phyloP scores from a whole-genome alignment of 1,139 yeast genomes.

The Sporopachydermia cereana region DNA sequence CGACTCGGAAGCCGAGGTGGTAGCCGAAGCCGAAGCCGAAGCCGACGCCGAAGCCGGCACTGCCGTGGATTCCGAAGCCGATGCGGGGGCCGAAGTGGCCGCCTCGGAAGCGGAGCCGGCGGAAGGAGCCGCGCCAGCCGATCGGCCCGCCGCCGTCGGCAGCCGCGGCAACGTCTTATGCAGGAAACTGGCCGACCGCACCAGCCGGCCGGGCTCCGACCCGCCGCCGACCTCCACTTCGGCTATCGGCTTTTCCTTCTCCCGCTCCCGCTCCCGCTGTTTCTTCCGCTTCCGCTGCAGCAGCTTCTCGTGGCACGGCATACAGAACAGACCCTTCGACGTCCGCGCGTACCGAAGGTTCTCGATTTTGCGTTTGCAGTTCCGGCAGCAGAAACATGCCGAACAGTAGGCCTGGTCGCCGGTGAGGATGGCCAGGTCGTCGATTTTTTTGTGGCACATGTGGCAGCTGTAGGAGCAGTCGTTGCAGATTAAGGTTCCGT shows the following conservation, averaged over 20 bases:
- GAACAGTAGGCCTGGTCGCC: conserved; percentile 95
- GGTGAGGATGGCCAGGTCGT: conserved; percentile 90
- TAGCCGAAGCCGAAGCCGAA: neutral
- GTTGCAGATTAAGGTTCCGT: conserved; percentile 83
- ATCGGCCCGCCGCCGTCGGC: neutral
- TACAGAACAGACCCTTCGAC: conserved; percentile 86
- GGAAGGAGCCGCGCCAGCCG: neutral
- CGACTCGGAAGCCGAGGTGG: neutral
- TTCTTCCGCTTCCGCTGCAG: conserved; percentile 47
- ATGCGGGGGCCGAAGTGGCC: neutral
- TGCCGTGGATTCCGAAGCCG: neutral
- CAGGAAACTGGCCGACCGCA: conserved; percentile 1
- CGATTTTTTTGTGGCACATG: conserved; percentile 81
- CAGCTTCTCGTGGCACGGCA: conserved; percentile 81
- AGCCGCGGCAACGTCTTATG: neutral
- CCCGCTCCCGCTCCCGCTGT: conserved; percentile 32
- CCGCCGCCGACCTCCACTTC: neutral
- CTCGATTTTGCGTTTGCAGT: conserved; percentile 79
- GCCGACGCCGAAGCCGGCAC: neutral
- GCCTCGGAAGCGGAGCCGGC: neutral
- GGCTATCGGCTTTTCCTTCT: conserved; percentile 18
- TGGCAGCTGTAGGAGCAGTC: conserved; percentile 86
- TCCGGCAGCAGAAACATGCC: conserved; percentile 79
- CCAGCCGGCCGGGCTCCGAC: neutral
- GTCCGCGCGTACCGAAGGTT: conserved; percentile 90